phyloP scores from a whole-genome alignment of 805 yeast species.

The Saturnispora galanensis region DNA sequence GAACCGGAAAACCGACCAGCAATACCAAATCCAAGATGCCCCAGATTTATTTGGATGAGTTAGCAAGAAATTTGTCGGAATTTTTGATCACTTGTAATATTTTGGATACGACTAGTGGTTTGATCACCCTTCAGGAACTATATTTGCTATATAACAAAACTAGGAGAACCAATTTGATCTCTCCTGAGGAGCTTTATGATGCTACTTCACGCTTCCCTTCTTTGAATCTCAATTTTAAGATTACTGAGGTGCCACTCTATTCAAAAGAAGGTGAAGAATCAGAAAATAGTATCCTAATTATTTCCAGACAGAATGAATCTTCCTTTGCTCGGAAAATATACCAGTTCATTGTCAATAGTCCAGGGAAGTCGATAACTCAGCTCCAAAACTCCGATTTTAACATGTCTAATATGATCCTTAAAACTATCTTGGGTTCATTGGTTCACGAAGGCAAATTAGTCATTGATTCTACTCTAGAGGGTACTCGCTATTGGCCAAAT shows the following conservation, averaged over 20 bases:
- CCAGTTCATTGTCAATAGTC: conserved; percentile 10
- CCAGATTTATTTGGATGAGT: conserved; percentile 39
- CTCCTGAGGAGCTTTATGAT: conserved; percentile 56
- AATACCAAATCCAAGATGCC: conserved; percentile 14
- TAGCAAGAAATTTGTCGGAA: conserved; percentile 73
- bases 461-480: conserved; percentile 23
- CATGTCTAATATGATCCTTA: conserved; percentile 23
- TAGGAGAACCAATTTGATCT: conserved; percentile 55
- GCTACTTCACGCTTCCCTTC: conserved; percentile 46
- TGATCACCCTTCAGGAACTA: conserved; percentile 51
- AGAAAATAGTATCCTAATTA: conserved; percentile 15
- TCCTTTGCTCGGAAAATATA: conserved; percentile 20
- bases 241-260: conserved; percentile 40
- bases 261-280: not conserved
- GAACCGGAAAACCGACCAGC: conserved; percentile 4
- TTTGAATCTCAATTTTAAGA: conserved; percentile 10
- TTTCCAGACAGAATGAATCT: conserved; percentile 19
- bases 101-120: conserved; percentile 44
- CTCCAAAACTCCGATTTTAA: conserved; percentile 21
- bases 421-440: conserved; percentile 19
- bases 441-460: conserved; percentile 20
- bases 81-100: conserved; percentile 40
- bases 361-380: conserved; percentile 23
- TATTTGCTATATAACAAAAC: conserved; percentile 57
- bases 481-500: conserved; percentile 24